A percentile compares a stretch with the other conserved stretches of the same genome.
Evolutionary conservation across 495 filamentous ascomycete genomes (phyloP).

Genomic region (Penicillium lagena): DNA sequence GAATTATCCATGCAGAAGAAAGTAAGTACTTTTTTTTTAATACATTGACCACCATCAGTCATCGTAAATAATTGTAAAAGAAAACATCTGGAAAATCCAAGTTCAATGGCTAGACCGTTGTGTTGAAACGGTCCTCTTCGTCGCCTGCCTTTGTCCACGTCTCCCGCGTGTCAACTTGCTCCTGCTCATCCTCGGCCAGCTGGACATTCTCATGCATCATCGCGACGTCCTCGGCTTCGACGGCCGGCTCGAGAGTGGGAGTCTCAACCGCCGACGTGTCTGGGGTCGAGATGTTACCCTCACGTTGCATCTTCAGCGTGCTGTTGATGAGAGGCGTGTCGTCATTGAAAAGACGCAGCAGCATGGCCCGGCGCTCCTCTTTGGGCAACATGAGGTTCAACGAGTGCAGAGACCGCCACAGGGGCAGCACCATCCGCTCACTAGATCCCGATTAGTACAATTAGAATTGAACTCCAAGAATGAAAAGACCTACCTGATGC

Average conservation of each 20-base stretch:
- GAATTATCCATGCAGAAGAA: too few relatives aligned
- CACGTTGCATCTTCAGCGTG: constrained; percentile 37
- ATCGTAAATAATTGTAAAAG: too few relatives aligned
- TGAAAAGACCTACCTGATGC: constrained; percentile 49
- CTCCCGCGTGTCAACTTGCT: constrained; percentile 28
- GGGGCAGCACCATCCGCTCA: constrained; percentile 77
- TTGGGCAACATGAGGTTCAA: constrained; percentile 97
- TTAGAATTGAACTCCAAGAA: neutral
- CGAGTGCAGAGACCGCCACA: constrained; percentile 83
- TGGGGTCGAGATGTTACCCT: constrained; percentile 5
- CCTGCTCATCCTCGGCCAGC: constrained; percentile 35
- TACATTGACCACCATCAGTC: constrained; percentile 1
- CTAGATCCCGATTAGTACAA: constrained; percentile 22
- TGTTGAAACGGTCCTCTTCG: constrained; percentile 40
- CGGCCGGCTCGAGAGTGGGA: constrained; percentile 9
- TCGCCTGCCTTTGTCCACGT: constrained; percentile 34
- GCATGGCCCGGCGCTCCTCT: constrained; percentile 88
- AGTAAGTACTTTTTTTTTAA: constrained; percentile 6
- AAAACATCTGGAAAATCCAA: constrained; percentile 1
- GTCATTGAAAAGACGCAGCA: constrained; percentile 86
- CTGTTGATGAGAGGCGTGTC: constrained; percentile 55
- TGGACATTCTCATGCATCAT: constrained; percentile 28
- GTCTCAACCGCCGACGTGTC: constrained; percentile 15
- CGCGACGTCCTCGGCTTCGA: constrained; percentile 30
- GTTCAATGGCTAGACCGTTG: constrained; percentile 26